Evolutionary conservation across 176 grass and related monocot species (phyloP).

Genomic region (Avena insularis): DNA sequence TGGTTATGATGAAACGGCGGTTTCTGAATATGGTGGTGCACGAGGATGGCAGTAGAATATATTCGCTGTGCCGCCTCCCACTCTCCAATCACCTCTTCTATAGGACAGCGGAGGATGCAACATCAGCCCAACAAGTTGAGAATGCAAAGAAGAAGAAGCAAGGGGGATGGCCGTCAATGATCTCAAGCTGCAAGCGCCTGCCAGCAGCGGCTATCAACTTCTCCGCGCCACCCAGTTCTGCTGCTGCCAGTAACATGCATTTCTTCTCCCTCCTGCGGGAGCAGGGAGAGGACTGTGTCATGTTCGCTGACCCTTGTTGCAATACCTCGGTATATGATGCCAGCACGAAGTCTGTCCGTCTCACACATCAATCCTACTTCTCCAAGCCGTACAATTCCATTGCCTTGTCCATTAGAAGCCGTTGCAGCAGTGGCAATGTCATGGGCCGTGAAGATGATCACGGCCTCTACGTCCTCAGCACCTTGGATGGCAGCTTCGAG

Average conservation of each 20-base stretch:
- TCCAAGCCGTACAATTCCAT: not conserved
- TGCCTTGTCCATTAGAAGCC: not conserved
- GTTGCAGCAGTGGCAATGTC: not conserved
- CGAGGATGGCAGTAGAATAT: not conserved
- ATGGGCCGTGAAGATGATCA: not conserved
- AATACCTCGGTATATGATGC: not conserved
- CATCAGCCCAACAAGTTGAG: not conserved
- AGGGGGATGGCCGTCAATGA: no score
- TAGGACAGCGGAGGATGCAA: not conserved
- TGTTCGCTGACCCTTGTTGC: not conserved
- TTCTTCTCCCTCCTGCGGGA: not conserved
- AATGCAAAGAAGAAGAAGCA: not conserved
- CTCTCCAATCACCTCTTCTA: not conserved
- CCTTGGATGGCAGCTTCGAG: not conserved
- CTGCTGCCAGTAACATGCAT: not conserved
- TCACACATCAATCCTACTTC: not conserved
- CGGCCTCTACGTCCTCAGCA: not conserved
- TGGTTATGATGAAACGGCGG: not conserved
- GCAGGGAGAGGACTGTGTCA: not conserved
- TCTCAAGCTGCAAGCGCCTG: no score
- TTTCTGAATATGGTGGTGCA: constrained; percentile 2
- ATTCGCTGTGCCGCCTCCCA: not conserved
- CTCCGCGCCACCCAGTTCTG: not conserved
- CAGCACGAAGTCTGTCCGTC: not conserved
- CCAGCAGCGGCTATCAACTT: not conserved